Evolutionary conservation across 306 rosid species (phyloP), one percentile per base, ranked within the genome.

Genomic region (Pyrus betulifolia): DNA sequence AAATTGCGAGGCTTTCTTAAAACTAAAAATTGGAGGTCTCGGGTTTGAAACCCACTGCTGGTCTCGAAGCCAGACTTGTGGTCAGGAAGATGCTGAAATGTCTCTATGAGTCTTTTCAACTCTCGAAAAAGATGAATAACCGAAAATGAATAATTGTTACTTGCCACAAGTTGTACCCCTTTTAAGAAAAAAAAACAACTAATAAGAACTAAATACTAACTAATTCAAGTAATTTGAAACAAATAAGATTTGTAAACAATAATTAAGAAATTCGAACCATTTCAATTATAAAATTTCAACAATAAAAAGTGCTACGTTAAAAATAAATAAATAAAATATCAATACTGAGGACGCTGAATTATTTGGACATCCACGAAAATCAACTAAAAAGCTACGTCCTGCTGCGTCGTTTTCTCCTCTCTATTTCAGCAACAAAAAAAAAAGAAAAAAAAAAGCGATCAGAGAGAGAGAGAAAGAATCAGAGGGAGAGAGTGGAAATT

Each of bases 351-450:
- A 64, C 25, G 22, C 40, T 70, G 74, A 70, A 70, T 70, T 70
- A 45, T 79, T 74, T 35, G 35, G 71, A 17, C 62, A 15, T 45
- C 49, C 19, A 60, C 63, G 77, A 67, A 68, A 79, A 71, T 73
- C 76, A 42, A 72, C 79, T 58, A 42, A 73, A 80, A 80, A 73
- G 71, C 82, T 67, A 35, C 81, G 77, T 59, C 76, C 63, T 71
- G 66, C 72, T 76, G 67, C 63, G 82, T 86, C 87, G 55, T 69
- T 83, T 61, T 84, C 85, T 69, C 68, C 55, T 11, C 51, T 72
- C 57, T 12, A 46, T 42, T 49, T 79, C 70, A 69, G 73, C 76
- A 62, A 67, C 76, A 71, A 55, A 60, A 51, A 65, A 15, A 18
- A 13, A 19, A 8, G 51, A 6, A 23, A 25, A 11, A 23, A 25